phyloP scores from a whole-genome alignment of 495 filamentous ascomycete species.

The Pseudomonodictys pantanalensis region DNA sequence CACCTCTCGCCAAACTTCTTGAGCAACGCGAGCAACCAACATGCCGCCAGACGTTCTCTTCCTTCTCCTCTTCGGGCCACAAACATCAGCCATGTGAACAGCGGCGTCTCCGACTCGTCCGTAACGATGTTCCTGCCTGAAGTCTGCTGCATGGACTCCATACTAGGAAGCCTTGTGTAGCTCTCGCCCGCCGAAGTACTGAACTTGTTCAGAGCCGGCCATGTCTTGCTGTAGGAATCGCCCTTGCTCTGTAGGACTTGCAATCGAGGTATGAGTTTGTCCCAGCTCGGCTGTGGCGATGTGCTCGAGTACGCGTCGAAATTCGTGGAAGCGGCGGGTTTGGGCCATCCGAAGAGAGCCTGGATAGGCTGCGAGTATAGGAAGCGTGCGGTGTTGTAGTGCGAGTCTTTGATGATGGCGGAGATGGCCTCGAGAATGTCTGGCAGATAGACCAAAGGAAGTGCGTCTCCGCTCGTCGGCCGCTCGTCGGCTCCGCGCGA shows the following conservation, averaged over 20 bases:
- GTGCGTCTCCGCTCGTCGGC: constrained; percentile 39
- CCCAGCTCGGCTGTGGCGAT: constrained; percentile 22
- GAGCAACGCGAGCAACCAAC: constrained; percentile 56
- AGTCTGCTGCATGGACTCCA: constrained; percentile 13
- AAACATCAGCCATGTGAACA: constrained; percentile 80
- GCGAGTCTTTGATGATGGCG: constrained; percentile 75
- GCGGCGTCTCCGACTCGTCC: constrained; percentile 66
- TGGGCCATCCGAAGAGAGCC: constrained; percentile 38
- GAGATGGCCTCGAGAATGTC: constrained; percentile 77
- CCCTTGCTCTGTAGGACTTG: constrained; percentile 35
- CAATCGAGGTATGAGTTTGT: constrained; percentile 39
- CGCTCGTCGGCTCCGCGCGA: constrained; percentile 48
- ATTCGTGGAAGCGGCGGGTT: background rate
- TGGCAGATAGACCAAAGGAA: constrained; percentile 57
- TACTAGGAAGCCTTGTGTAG: constrained; percentile 15
- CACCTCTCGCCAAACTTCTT: constrained; percentile 30
- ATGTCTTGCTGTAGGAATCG: constrained; percentile 41
- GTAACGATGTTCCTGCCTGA: constrained; percentile 43
- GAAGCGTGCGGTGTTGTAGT: constrained; percentile 71
- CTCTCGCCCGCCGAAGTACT: constrained; percentile 10
- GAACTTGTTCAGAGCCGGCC: constrained; percentile 56
- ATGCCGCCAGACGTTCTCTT: constrained; percentile 71
- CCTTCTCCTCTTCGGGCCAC: constrained; percentile 61
- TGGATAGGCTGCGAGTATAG: constrained; percentile 73
- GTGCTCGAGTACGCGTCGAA: constrained; percentile 17